Conservation (phyloP, 768 basidiomycete genomes). For the Daedaleopsis sinensis region DNA sequence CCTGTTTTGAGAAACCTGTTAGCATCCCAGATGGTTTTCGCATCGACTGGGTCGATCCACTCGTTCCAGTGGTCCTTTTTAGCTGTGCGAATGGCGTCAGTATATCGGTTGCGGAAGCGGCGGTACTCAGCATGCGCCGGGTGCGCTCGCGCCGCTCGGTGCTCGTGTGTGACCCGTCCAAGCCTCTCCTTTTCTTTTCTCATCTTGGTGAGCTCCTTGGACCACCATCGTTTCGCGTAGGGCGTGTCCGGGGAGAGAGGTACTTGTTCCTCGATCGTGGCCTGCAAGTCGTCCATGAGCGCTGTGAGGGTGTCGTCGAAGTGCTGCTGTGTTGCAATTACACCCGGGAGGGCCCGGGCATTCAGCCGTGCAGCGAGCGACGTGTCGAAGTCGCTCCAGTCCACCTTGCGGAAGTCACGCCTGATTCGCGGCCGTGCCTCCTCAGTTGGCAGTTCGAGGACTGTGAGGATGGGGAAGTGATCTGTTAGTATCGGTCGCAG, state of each 20-base stretch:
- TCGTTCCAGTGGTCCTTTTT: conserved; percentile 30
- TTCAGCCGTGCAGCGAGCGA: too few relatives aligned
- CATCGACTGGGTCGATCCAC: conserved; percentile 23
- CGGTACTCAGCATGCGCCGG: conserved; percentile 18
- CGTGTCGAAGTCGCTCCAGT: too few relatives aligned
- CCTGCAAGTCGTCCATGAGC: conserved; percentile 15
- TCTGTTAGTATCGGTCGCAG: too few relatives aligned
- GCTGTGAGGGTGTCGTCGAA: too few relatives aligned
- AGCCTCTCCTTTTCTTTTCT: conserved; percentile 22
- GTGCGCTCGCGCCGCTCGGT: conserved; percentile 13
- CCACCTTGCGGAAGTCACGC: too few relatives aligned
- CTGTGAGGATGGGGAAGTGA: too few relatives aligned
- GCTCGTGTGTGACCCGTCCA: conserved; percentile 6
- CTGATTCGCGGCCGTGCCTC: too few relatives aligned
- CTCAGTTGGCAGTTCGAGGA: too few relatives aligned
- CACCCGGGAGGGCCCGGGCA: too few relatives aligned
- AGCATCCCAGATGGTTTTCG: conserved; percentile 24
- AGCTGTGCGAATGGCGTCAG: conserved; percentile 10
- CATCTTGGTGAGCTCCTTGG: conserved; percentile 27
- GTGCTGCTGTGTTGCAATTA: too few relatives aligned
- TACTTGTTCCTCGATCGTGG: conserved; percentile 23
- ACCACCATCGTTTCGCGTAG: conserved; percentile 39
- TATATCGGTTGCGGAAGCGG: conserved; percentile 17
- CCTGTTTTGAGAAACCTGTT: conserved; percentile 8
- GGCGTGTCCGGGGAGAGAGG: too few relatives aligned